Base-by-base conservation (phyloP, 2,329 filamentous ascomycete species). In the Aspergillus niger region DNA sequence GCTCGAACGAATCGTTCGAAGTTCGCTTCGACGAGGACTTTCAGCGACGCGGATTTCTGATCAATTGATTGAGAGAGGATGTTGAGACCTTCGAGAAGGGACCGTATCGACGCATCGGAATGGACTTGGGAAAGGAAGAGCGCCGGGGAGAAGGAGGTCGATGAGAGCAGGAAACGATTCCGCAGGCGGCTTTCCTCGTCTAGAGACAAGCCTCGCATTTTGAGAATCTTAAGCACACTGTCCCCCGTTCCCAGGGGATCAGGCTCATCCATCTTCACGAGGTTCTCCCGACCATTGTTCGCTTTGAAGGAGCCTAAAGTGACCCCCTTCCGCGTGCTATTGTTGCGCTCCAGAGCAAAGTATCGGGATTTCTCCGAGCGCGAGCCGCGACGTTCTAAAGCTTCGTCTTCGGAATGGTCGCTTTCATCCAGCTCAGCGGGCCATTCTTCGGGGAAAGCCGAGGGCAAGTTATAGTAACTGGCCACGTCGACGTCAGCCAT, bases 1-100 rank as follows among this genome's bases (percentile, higher is more conserved):
- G 95, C 95, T 64, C 92, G 90, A 58, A 99, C 95, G 80, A 99
- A 99, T 66, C 94, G 90, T 77, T 99, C 96, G 73, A 99, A 99
- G 75, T 99, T 99, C 65, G 91, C 94, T 76, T 99, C 95, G 24
- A 99, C 95, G 17, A 99, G 84, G 10, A 96, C 91, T 74, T 99
- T 99, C 63, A 99, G 85, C 3, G 93, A 97, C 0, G 94, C 95
- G 0, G 94, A 97, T 77, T 99, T 99, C 78, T 98, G 91, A 71
- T 98, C 95, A 70, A 99, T 99, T 0, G 94, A 97, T 63, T 86
- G 86, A 17, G 92, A 95, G 20, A 99, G 85, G 61, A 90, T 88
- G 67, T 97, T 90, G 20, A 99, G 85, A 3, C 95, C 96, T 52
- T 86, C 83, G 11, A 97, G 82, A 1, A 99, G 82, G 49, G 88